Conservation (phyloP, 208 protist genomes). For the Leishmania guyanensis region DNA sequence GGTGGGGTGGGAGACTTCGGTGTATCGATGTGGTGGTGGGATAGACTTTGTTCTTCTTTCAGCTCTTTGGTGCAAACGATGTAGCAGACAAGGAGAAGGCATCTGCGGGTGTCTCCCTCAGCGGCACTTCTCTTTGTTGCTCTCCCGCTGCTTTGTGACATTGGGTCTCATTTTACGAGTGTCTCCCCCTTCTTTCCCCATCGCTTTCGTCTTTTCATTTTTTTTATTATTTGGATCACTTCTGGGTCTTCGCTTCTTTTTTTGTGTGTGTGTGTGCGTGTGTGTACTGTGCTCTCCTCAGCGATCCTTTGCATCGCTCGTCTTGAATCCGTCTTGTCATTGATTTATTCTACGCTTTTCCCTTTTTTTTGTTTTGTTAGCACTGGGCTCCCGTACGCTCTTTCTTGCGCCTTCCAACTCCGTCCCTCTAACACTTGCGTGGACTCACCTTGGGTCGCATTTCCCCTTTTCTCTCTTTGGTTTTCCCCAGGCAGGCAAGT, state of each 20-base stretch:
- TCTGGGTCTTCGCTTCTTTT: too few species aligned
- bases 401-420: too few species aligned
- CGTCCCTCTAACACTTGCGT: background rate
- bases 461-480: background rate
- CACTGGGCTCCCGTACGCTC: background rate
- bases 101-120: background rate
- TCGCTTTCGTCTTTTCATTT: background rate
- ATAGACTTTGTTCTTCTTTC: background rate
- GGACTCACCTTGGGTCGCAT: background rate
- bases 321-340: background rate
- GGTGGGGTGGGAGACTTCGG: background rate
- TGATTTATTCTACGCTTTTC: background rate
- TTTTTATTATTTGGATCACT: too few species aligned
- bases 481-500: background rate
- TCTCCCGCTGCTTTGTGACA: background rate
- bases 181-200: background rate
- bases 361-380: background rate
- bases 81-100: background rate
- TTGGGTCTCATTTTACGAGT: background rate
- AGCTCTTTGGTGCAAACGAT: background rate
- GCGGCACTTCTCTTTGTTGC: background rate
- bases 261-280: too few species aligned
- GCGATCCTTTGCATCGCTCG: background rate
- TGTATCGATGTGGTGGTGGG: background rate
- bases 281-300: background rate